A percentile compares a stretch with the other conserved stretches of the same genome.
These are phyloP conservation scores for Boletus huronensis DNA, from an alignment of 768 basidiomycete species.

Conservation along the genomic window DNA sequence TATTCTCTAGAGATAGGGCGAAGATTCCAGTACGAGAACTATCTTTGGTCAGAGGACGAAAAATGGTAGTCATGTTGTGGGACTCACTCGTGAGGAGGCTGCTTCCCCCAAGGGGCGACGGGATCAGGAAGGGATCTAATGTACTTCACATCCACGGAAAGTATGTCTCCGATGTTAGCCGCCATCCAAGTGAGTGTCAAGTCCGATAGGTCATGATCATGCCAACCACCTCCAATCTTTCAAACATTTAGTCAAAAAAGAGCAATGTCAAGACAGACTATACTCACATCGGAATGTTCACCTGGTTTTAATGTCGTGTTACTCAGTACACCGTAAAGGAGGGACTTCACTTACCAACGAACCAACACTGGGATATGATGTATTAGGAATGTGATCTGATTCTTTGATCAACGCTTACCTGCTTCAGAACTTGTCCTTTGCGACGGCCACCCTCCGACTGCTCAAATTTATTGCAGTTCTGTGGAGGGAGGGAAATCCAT, in stretches of 20 bases:
- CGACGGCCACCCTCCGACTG: constrained; percentile 49
- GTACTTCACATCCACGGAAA: constrained; percentile 57
- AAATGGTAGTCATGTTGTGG: not conserved
- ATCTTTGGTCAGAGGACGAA: not conserved
- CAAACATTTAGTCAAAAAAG: not conserved
- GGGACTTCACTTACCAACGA: constrained; percentile 46
- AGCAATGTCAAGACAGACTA: not conserved
- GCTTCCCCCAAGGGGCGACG: constrained; percentile 56
- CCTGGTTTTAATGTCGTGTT: constrained; percentile 20
- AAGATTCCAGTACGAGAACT: constrained; percentile 59
- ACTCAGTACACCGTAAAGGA: not conserved
- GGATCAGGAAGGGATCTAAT: constrained; percentile 48
- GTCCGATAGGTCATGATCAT: constrained; percentile 65
- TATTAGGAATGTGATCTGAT: constrained; percentile 2
- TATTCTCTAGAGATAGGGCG: constrained; percentile 39
- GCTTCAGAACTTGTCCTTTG: constrained; percentile 59
- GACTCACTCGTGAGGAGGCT: constrained; percentile 59
- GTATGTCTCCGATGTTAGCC: constrained; percentile 51
- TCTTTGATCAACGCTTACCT: constrained; percentile 38
- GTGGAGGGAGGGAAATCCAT: not conserved
- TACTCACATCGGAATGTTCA: constrained; percentile 25
- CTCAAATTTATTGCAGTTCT: constrained; percentile 63
- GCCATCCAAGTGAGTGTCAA: constrained; percentile 63
- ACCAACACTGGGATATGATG: constrained; percentile 56
- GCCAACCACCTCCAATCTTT: constrained; percentile 69